Percentiles rank a stretch among this genome's conserved stretches.
Evolutionary conservation across 2,329 filamentous ascomycete genomes (phyloP).

Genomic region (Leptosphaerulina australis): DNA sequence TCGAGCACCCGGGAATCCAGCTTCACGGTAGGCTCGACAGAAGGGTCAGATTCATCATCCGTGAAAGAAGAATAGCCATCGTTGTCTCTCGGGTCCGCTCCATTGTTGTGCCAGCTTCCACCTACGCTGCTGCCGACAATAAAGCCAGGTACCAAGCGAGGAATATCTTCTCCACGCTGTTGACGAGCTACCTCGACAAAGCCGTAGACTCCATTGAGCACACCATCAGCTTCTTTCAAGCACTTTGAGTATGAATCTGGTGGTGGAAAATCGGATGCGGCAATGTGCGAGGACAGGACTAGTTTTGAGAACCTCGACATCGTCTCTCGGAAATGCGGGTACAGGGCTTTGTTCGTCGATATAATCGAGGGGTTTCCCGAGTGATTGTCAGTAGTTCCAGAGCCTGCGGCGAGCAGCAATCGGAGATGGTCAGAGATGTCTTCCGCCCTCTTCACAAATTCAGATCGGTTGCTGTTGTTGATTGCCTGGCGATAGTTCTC

Average conservation of each 20-base stretch:
- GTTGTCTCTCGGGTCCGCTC: slow-evolving; percentile 68
- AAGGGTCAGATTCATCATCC: slow-evolving; percentile 79
- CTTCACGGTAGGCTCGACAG: slow-evolving; percentile 71
- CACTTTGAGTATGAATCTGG: slow-evolving; percentile 95
- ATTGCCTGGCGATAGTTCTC: slow-evolving; percentile 92
- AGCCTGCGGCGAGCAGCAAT: slow-evolving; percentile 90
- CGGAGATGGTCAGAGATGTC: slow-evolving; percentile 97
- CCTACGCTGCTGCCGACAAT: slow-evolving; percentile 82
- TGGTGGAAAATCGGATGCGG: slow-evolving; percentile 92
- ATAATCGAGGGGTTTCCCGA: slow-evolving; percentile 99
- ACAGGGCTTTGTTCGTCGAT: slow-evolving; percentile 94
- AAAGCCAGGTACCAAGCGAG: slow-evolving; percentile 91
- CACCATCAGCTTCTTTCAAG: slow-evolving; percentile 94
- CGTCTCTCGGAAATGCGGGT: slow-evolving; percentile 97
- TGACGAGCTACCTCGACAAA: slow-evolving; percentile 95
- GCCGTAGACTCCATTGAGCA: slow-evolving; percentile 89
- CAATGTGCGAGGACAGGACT: slow-evolving; percentile 96
- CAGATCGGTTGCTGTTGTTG: slow-evolving; percentile 77
- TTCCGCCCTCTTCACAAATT: slow-evolving; percentile 93
- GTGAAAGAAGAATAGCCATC: slow-evolving; percentile 72
- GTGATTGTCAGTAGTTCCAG: slow-evolving; percentile 97
- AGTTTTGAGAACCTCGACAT: slow-evolving; percentile 99
- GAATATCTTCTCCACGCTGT: slow-evolving; percentile 90
- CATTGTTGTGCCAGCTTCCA: slow-evolving; percentile 82
- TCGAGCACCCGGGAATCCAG: slow-evolving; percentile 81